Conservation (phyloP, 257 asterid species). For the Ilex asprella region DNA sequence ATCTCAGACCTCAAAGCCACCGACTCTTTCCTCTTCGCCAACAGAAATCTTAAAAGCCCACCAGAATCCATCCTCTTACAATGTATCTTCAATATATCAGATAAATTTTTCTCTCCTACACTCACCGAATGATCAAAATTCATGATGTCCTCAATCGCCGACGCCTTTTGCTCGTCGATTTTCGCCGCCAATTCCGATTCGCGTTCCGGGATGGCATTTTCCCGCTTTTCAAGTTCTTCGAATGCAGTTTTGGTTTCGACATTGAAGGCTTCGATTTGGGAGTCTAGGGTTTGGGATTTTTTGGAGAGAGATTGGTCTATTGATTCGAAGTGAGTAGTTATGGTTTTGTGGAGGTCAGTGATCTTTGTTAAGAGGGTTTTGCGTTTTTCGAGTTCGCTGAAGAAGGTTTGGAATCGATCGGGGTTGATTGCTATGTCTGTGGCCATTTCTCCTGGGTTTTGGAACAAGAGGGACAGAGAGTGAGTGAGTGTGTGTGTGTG, state of each 20-base stretch:
- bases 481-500: neutral
- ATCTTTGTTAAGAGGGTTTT: conserved; percentile 12
- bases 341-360: conserved; percentile 17
- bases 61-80: conserved; percentile 20
- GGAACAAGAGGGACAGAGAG: no score
- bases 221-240: conserved; percentile 1
- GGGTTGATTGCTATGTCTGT: conserved; percentile 11
- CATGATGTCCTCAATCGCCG: conserved; percentile 12
- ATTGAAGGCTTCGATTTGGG: neutral
- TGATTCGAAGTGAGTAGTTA: conserved; percentile 14
- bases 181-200: conserved; percentile 2
- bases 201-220: conserved; percentile 4
- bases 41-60: conserved; percentile 9
- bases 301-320: conserved; percentile 4
- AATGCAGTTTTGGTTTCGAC: conserved; percentile 6
- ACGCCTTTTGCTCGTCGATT: conserved; percentile 10
- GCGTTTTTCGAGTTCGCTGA: conserved; percentile 14
- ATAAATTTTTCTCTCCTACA: conserved; percentile 1
- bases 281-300: conserved; percentile 21
- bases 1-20: conserved; percentile 13
- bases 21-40: conserved; percentile 14
- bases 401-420: conserved; percentile 9
- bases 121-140: conserved; percentile 2
- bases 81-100: conserved; percentile 13
- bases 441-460: conserved; percentile 4